Evolutionary conservation across 306 rosid species (phyloP).

Genomic region (Psophocarpus tetragonolobus): DNA sequence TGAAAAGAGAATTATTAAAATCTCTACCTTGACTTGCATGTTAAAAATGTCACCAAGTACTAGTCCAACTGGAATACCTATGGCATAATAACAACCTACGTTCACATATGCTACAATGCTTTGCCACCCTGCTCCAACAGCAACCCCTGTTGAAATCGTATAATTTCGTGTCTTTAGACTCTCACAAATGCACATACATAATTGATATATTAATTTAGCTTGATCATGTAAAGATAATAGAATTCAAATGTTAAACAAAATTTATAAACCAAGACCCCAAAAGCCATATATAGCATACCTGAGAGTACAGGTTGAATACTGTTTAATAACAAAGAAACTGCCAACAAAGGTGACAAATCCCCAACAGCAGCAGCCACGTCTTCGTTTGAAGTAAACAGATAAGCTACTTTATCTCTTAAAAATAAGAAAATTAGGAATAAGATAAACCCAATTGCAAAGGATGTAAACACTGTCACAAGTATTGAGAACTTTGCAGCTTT

Average conservation of each 20-base stretch:
- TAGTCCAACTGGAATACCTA: constrained; percentile 47
- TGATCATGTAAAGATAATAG: not conserved
- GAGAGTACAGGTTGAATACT: constrained; percentile 61
- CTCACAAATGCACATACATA: too few relatives aligned
- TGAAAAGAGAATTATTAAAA: not conserved
- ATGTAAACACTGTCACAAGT: constrained; percentile 41
- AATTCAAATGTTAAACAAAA: not conserved
- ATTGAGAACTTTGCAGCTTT: constrained; percentile 52
- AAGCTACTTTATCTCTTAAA: constrained; percentile 46
- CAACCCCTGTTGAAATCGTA: constrained; percentile 41
- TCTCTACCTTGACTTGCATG: constrained; percentile 42
- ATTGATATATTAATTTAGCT: too few relatives aligned
- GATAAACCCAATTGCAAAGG: constrained; percentile 39
- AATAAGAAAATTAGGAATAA: constrained; percentile 44
- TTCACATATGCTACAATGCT: constrained; percentile 46
- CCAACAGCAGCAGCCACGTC: constrained; percentile 45
- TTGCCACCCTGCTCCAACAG: constrained; percentile 58
- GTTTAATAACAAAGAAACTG: constrained; percentile 54
- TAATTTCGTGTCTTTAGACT: not conserved
- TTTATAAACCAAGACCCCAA: not conserved
- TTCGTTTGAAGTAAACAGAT: constrained; percentile 42
- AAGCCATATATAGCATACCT: constrained; percentile 29
- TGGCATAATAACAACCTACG: constrained; percentile 48
- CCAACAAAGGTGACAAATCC: constrained; percentile 48
- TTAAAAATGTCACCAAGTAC: constrained; percentile 36